Percentiles rank a stretch among this genome's conserved stretches.
Conservation (phyloP, 73 alveolate species). For the Symbiodinium pilosum region DNA sequence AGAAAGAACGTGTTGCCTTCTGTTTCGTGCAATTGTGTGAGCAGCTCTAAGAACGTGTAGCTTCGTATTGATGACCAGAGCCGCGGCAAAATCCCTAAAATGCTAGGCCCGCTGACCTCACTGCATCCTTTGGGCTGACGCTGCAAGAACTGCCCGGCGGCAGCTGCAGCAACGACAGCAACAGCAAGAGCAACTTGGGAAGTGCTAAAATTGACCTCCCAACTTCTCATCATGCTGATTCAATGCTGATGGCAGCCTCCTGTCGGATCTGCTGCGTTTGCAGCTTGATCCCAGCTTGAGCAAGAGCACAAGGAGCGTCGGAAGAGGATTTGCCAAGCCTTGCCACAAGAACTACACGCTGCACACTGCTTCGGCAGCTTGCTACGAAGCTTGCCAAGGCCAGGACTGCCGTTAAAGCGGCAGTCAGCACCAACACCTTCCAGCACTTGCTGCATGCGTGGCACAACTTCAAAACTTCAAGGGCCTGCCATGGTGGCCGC, state of each 20-base stretch:
- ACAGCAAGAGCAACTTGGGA: not conserved
- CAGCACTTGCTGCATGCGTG: too few relatives aligned
- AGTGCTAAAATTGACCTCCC: not conserved
- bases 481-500: constrained; percentile 14
- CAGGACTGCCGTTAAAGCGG: too few relatives aligned
- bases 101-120: not conserved
- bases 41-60: not conserved
- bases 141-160: not conserved
- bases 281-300: not conserved
- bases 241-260: too few relatives aligned
- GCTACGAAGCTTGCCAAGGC: too few relatives aligned
- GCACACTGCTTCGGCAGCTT: too few relatives aligned
- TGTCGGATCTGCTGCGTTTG: too few relatives aligned
- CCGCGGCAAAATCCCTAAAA: not conserved
- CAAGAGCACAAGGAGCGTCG: not conserved
- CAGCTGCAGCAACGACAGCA: not conserved
- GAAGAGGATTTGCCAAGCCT: too few relatives aligned
- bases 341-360: too few relatives aligned
- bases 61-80: not conserved
- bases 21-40: not conserved
- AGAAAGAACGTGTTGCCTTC: not conserved
- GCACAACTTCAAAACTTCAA: too few relatives aligned
- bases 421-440: too few relatives aligned
- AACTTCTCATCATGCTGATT: not conserved
- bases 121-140: constrained; percentile 3